These are phyloP conservation scores for Chionographis japonica DNA, from an alignment of 106 monocot genomes.

Conservation along the genomic window DNA sequence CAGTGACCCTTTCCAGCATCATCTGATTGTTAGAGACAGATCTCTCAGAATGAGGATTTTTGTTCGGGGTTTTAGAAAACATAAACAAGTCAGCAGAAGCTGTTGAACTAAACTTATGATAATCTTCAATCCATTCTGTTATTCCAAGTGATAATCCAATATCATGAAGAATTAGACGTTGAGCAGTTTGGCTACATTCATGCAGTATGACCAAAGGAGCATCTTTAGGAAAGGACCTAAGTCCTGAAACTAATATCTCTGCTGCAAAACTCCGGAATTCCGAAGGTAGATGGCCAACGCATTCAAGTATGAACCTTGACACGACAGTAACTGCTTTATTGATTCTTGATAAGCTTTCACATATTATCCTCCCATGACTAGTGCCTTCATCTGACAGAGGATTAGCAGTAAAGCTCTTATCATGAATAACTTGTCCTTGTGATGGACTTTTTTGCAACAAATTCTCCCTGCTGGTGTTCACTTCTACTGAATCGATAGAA, in stretches of 20 bases:
- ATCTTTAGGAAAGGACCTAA: conserved; percentile 43
- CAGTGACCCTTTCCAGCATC: not conserved
- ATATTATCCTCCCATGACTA: not conserved
- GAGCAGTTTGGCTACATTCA: conserved; percentile 41
- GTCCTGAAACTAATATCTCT: conserved; percentile 73
- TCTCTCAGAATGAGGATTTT: not conserved
- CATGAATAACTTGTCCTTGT: not conserved
- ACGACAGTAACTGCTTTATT: conserved; percentile 20
- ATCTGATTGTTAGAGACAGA: conserved; percentile 1
- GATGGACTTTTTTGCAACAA: not conserved
- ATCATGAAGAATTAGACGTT: conserved; percentile 90
- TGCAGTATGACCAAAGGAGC: conserved; percentile 44
- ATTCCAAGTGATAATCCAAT: conserved; percentile 90
- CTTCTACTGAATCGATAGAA: conserved; percentile 17
- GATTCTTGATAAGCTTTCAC: conserved; percentile 3
- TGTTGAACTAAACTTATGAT: conserved; percentile 40
- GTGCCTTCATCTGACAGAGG: not conserved
- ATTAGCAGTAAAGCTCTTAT: not conserved
- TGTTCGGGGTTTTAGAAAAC: not conserved
- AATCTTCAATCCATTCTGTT: conserved; percentile 79
- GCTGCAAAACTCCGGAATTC: conserved; percentile 78
- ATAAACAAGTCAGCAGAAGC: conserved; percentile 8
- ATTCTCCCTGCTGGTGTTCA: not conserved
- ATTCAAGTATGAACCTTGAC: conserved; percentile 72
- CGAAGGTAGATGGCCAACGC: conserved; percentile 61